Conservation (phyloP, 495 filamentous ascomycete species). For the Xylaria sp. region DNA sequence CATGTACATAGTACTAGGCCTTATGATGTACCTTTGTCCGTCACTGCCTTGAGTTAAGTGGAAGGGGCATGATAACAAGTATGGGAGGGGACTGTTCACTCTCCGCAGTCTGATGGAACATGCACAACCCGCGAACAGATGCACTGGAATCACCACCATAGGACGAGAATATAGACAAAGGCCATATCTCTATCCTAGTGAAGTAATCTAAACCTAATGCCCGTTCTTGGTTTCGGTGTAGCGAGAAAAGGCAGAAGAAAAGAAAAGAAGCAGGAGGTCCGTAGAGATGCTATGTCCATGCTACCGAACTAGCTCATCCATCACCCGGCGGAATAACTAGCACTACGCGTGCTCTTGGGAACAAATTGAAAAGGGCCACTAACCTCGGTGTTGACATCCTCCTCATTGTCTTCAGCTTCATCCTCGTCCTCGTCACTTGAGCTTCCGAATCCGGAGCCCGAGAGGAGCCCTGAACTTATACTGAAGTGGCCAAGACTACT, state of each 20-base stretch:
- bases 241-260: background rate
- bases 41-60: background rate
- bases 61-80: background rate
- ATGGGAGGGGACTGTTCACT: background rate
- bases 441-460: slow-evolving; percentile 88
- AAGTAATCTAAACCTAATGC: slow-evolving; percentile 2
- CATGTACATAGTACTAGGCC: background rate
- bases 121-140: background rate
- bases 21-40: background rate
- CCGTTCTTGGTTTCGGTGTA: slow-evolving; percentile 1
- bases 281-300: background rate
- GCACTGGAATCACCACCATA: background rate
- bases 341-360: background rate
- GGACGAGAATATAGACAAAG: slow-evolving; percentile 16
- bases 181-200: slow-evolving; percentile 21
- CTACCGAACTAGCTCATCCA: background rate
- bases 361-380: slow-evolving; percentile 34
- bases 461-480: slow-evolving; percentile 69
- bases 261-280: background rate
- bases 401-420: slow-evolving; percentile 87
- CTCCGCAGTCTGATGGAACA: background rate
- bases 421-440: slow-evolving; percentile 97
- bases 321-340: background rate
- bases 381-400: slow-evolving; percentile 63
- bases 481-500: slow-evolving; percentile 72